Conservation (phyloP, 2,329 filamentous ascomycete genomes). For the Penicillium oxalicum region DNA sequence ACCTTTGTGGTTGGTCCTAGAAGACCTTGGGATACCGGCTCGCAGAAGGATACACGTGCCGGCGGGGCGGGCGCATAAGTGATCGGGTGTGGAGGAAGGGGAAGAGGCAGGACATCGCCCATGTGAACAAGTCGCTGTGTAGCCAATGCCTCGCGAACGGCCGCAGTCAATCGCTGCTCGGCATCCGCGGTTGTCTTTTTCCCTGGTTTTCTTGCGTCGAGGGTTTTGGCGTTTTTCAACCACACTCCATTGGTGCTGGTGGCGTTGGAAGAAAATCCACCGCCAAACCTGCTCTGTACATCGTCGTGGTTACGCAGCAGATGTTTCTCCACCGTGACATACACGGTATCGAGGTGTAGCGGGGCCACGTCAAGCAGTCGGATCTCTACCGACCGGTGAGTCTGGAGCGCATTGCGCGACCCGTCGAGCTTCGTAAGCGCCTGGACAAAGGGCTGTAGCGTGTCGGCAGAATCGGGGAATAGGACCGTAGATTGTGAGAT, state of each 20-base stretch:
- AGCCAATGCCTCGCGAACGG: constrained; percentile 68
- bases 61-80: constrained; percentile 79
- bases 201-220: constrained; percentile 28
- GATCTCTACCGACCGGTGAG: constrained; percentile 75
- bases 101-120: constrained; percentile 75
- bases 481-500: constrained; percentile 73
- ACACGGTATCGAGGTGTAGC: constrained; percentile 74
- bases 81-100: constrained; percentile 71
- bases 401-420: constrained; percentile 65
- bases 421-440: constrained; percentile 67
- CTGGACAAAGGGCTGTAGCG: constrained; percentile 73
- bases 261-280: constrained; percentile 45
- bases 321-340: constrained; percentile 77
- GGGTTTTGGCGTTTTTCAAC: constrained; percentile 28
- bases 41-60: constrained; percentile 84
- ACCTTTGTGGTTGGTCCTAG: constrained; percentile 74
- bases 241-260: constrained; percentile 37
- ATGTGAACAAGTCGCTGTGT: constrained; percentile 71
- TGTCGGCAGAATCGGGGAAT: constrained; percentile 64
- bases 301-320: constrained; percentile 73
- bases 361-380: constrained; percentile 74
- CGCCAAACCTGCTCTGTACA: constrained; percentile 75
- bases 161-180: constrained; percentile 54
- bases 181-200: constrained; percentile 40
- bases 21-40: constrained; percentile 85